Conservation (phyloP, 75 land plant species). For the Chamaecyparis obtusa region DNA sequence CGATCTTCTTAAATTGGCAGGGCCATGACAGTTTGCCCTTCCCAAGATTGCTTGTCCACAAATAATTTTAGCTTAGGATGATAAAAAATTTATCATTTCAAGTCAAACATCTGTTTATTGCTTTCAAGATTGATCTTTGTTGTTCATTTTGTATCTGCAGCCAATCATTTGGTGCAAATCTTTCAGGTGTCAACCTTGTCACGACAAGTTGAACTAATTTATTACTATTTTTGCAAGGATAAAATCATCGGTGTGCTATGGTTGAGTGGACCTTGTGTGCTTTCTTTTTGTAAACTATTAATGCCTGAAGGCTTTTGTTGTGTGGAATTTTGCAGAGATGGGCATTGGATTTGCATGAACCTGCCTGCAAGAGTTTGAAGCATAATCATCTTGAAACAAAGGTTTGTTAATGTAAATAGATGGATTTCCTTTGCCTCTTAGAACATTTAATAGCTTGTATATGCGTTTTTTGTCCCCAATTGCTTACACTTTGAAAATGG, state of each 20-base stretch:
- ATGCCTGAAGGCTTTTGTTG: neutral
- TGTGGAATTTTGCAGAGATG: slow-evolving; percentile 43
- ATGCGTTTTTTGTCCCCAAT: neutral
- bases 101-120: no score
- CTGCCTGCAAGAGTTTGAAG: slow-evolving; percentile 72
- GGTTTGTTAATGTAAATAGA: slow-evolving; percentile 36
- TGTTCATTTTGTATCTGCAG: slow-evolving; percentile 92
- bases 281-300: neutral
- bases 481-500: neutral
- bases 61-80: no score
- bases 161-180: slow-evolving; percentile 69
- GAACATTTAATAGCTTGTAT: neutral
- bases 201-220: slow-evolving; percentile 43
- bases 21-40: no score
- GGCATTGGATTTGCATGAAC: slow-evolving; percentile 77
- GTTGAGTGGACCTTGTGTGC: neutral
- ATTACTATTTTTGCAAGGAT: neutral
- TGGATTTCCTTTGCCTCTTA: neutral
- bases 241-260: neutral
- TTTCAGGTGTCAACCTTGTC: slow-evolving; percentile 60
- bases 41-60: no score
- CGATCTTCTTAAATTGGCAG: no score
- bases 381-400: slow-evolving; percentile 87
- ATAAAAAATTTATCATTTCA: no score
- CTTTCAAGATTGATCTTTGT: slow-evolving; percentile 31